Conservation (phyloP, 1,139 yeast species). For the Debaryomyces fabryi region DNA sequence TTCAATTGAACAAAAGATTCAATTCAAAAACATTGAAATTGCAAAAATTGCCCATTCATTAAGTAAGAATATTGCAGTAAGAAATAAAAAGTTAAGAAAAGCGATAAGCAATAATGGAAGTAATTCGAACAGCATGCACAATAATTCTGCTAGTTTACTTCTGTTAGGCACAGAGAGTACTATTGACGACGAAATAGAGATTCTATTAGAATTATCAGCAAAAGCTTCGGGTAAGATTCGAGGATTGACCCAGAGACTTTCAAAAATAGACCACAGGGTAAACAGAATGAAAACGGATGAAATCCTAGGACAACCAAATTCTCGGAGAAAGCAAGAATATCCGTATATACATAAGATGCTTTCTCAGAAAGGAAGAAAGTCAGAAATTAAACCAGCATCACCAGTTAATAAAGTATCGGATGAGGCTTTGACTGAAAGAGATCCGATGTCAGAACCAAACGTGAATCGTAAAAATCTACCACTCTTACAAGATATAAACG, state of each 20-base stretch:
- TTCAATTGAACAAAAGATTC: conserved; percentile 41
- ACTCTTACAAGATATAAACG: neutral
- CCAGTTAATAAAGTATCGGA: neutral
- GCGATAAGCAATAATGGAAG: conserved; percentile 4
- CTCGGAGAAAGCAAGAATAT: conserved; percentile 3
- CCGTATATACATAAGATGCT: conserved; percentile 6
- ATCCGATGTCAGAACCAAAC: neutral
- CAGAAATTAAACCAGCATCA: neutral
- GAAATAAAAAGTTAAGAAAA: conserved; percentile 24
- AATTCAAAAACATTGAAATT: conserved; percentile 36
- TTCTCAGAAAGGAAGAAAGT: neutral
- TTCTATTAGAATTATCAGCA: conserved; percentile 9
- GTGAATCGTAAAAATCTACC: neutral
- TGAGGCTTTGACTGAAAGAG: neutral
- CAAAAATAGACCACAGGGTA: conserved; percentile 10
- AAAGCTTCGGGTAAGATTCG: conserved; percentile 9
- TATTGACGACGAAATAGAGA: conserved; percentile 9
- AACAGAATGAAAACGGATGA: conserved; percentile 3
- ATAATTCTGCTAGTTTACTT: conserved; percentile 1
- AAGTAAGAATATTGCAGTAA: conserved; percentile 22
- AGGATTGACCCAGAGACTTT: conserved; percentile 4
- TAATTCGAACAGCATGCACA: neutral
- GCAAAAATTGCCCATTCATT: conserved; percentile 31
- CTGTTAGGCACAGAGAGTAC: conserved; percentile 5
- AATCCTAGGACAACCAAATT: neutral